These are phyloP conservation scores for Candida stauntonica DNA, from an alignment of 805 yeast species.

Conservation along the genomic window DNA sequence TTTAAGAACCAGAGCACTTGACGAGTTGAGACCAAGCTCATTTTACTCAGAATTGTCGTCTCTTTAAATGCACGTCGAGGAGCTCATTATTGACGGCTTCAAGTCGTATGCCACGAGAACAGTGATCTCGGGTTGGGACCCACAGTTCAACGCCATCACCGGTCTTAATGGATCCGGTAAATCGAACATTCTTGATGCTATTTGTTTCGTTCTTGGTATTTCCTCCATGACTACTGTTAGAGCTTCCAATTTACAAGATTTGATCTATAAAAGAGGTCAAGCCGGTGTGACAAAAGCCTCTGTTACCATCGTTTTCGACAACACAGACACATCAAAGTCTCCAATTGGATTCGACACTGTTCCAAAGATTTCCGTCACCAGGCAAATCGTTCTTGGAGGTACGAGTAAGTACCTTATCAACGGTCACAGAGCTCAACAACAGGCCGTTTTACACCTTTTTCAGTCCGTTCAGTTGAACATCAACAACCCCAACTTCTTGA, in stretches of 20 bases:
- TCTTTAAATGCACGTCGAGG: constrained; percentile 79
- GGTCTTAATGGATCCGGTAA: constrained; percentile 98
- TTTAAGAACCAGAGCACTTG: too few species aligned
- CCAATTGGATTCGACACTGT: constrained; percentile 86
- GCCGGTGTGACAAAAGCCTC: constrained; percentile 97
- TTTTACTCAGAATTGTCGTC: too few species aligned
- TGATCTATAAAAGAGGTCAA: constrained; percentile 95
- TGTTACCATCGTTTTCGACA: constrained; percentile 94
- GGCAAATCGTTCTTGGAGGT: constrained; percentile 89
- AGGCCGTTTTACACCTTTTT: constrained; percentile 81
- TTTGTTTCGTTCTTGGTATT: constrained; percentile 96
- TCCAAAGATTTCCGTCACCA: constrained; percentile 79
- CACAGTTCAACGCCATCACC: constrained; percentile 94
- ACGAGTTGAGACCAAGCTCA: too few species aligned
- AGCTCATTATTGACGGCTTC: constrained; percentile 94
- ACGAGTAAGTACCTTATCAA: constrained; percentile 88
- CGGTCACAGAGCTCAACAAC: constrained; percentile 96
- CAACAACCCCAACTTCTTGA: constrained; percentile 93
- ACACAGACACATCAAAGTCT: constrained; percentile 64
- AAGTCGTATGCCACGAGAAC: constrained; percentile 97
- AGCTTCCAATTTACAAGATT: constrained; percentile 88
- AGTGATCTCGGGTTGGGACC: constrained; percentile 92
- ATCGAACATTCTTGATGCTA: constrained; percentile 93
- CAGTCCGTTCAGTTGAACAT: constrained; percentile 94
- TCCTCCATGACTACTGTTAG: constrained; percentile 92